Evolutionary conservation across 306 rosid species (phyloP).

Genomic region (Rubus parviflorus): DNA sequence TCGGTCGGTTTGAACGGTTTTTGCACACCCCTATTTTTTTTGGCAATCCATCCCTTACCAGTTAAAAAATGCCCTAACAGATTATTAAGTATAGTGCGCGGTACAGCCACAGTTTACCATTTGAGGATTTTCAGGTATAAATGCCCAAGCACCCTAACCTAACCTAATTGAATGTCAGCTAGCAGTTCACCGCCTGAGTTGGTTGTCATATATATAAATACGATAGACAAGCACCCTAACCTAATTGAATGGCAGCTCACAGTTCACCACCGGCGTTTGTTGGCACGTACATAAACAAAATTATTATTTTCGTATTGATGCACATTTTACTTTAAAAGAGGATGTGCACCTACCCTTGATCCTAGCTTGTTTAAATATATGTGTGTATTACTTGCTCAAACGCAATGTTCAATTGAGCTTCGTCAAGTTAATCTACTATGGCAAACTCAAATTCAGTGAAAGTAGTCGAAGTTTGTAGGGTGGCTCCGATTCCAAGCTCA

Average conservation of each 20-base stretch:
- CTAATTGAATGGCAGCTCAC: not conserved
- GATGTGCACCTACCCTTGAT: not conserved
- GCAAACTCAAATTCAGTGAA: not conserved
- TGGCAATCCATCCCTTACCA: no score
- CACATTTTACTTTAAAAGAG: not conserved
- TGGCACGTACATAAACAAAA: not conserved
- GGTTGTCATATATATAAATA: not conserved
- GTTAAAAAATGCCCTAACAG: no score
- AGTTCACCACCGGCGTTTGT: not conserved
- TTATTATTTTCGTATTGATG: no score
- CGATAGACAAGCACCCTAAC: not conserved
- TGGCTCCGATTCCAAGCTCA: not conserved
- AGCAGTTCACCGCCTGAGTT: not conserved
- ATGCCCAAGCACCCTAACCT: no score
- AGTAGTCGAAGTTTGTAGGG: not conserved
- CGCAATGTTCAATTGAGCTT: not conserved
- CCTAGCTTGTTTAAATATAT: not conserved
- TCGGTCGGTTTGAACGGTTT: no score
- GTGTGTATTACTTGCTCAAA: not conserved
- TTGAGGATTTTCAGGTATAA: no score
- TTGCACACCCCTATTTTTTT: no score
- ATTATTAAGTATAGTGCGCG: no score
- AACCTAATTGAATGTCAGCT: constrained; percentile 2
- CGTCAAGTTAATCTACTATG: not conserved
- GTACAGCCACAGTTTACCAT: no score